A percentile compares a stretch with the other conserved stretches of the same genome.
phyloP scores from a whole-genome alignment of 257 asterid species.

The Solanum chmielewskii region DNA sequence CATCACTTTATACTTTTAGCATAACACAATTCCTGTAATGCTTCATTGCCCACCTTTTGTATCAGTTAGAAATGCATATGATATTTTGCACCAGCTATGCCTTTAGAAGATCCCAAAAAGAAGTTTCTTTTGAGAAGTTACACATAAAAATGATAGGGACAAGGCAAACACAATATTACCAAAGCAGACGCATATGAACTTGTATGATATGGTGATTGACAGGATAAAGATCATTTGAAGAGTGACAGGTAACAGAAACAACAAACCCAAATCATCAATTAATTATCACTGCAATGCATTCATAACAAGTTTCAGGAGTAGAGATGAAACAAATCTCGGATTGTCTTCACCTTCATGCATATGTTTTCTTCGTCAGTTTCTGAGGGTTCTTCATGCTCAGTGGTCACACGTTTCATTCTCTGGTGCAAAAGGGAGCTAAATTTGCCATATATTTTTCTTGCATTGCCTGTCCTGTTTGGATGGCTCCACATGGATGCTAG shows the following conservation, averaged over 20 bases:
- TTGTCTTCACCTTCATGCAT: constrained; percentile 56
- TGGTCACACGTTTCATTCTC: constrained; percentile 3
- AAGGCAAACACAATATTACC: not conserved
- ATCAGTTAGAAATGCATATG: not conserved
- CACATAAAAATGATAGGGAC: not conserved
- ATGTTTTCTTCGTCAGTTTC: constrained; percentile 43
- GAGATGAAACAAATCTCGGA: not conserved
- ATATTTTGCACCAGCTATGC: not conserved
- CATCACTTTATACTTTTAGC: not conserved
- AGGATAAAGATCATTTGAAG: not conserved
- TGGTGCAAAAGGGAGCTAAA: constrained; percentile 18
- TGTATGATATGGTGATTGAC: not conserved
- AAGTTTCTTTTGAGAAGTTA: not conserved
- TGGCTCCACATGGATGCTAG: constrained; percentile 90
- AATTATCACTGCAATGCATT: not conserved
- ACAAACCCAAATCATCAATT: not conserved
- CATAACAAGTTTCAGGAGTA: not conserved
- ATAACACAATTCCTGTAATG: not conserved
- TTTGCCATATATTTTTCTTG: constrained; percentile 47
- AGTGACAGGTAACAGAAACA: not conserved
- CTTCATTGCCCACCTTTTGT: not conserved
- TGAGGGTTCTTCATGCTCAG: constrained; percentile 37
- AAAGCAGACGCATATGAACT: not conserved
- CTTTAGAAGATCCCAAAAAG: not conserved
- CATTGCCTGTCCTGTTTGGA: constrained; percentile 36